Percentiles rank a stretch among this genome's conserved stretches.
Evolutionary conservation across 1,284 basidiomycete genomes (phyloP).

Genomic region (Trichosporon coremiiforme): DNA sequence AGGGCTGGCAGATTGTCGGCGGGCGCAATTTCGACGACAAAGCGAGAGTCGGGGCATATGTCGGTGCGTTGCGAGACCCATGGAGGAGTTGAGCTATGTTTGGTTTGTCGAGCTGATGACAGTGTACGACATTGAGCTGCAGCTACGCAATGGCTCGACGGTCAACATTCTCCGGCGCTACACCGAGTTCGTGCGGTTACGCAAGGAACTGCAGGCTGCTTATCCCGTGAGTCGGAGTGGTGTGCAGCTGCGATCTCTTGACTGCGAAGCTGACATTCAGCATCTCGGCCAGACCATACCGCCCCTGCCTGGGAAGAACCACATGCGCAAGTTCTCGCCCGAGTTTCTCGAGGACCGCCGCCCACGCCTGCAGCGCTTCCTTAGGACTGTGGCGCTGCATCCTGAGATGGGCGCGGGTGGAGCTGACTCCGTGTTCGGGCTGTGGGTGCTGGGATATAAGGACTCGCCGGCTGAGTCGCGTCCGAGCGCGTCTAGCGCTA

Average conservation of each 20-base stretch:
- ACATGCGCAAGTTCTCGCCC: constrained; percentile 50
- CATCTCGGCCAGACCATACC: constrained; percentile 44
- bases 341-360: constrained; percentile 49
- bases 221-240: constrained; percentile 41
- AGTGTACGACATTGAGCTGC: constrained; percentile 54
- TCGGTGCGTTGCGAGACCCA: constrained; percentile 39
- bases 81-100: background rate
- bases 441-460: constrained; percentile 40
- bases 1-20: constrained; percentile 50
- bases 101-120: background rate
- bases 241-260: background rate
- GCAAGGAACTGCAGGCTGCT: constrained; percentile 32
- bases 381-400: constrained; percentile 49
- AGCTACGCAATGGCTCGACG: constrained; percentile 38
- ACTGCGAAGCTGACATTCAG: constrained; percentile 28
- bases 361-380: constrained; percentile 48
- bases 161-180: constrained; percentile 48
- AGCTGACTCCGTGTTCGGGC: constrained; percentile 36
- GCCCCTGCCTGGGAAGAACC: constrained; percentile 48
- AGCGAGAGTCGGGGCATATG: constrained; percentile 48
- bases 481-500: background rate
- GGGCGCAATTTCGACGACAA: constrained; percentile 45
- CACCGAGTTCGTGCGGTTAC: constrained; percentile 49
- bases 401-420: constrained; percentile 52
- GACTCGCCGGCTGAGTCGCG: background rate